Conservation (phyloP, 176 grass and related monocot species). For the Pontederia paniculata region DNA sequence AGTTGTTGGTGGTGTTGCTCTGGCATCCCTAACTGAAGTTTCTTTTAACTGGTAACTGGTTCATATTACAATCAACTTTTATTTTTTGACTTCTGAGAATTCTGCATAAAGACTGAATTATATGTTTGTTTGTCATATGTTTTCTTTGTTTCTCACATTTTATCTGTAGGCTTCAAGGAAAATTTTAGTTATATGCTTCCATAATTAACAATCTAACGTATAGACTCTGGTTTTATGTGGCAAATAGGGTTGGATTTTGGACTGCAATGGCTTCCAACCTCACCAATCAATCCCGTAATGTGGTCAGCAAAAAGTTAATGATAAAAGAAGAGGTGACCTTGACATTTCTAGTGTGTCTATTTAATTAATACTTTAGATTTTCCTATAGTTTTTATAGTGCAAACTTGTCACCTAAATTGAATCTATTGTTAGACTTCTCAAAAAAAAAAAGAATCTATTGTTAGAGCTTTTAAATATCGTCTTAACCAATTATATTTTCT, state of each 20-base stretch:
- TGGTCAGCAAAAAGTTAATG: conserved; percentile 63
- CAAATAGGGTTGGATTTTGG: conserved; percentile 70
- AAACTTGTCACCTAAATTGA: background rate
- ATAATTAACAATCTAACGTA: background rate
- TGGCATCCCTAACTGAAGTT: conserved; percentile 60
- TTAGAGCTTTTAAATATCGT: no score
- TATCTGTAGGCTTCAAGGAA: background rate
- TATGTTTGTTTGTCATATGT: no score
- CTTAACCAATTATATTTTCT: background rate
- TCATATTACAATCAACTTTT: background rate
- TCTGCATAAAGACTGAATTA: background rate
- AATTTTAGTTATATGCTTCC: background rate
- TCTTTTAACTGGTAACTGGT: conserved; percentile 68
- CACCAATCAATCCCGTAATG: conserved; percentile 64
- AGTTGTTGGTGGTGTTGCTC: conserved; percentile 60
- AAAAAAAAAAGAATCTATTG: no score
- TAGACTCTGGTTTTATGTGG: background rate
- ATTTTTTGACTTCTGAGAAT: background rate
- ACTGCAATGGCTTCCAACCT: conserved; percentile 87
- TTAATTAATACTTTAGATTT: background rate
- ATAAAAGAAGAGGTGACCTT: conserved; percentile 36
- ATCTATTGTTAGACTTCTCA: no score
- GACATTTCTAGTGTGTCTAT: background rate
- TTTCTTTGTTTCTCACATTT: background rate
- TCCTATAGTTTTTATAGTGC: background rate